Evolutionary conservation across 1,139 yeast species (phyloP).

Genomic region (Torulaspora globosa): DNA sequence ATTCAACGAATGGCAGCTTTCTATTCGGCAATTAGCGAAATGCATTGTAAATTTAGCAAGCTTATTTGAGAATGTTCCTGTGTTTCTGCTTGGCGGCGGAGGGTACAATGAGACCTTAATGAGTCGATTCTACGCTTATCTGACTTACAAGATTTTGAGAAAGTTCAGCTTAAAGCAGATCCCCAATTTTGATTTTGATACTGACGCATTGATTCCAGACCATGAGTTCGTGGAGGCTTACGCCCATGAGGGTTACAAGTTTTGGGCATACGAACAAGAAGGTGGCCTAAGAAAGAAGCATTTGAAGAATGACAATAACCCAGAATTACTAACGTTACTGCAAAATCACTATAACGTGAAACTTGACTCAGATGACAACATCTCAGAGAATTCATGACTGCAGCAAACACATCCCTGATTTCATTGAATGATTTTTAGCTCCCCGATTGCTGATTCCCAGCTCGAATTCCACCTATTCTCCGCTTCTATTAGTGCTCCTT

Average conservation of each 20-base stretch:
- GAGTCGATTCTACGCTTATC: conserved; percentile 61
- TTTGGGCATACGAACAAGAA: conserved; percentile 44
- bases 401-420: background rate
- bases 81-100: conserved; percentile 67
- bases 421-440: conserved; percentile 22
- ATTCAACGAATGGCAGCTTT: conserved; percentile 64
- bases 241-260: conserved; percentile 46
- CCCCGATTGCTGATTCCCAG: conserved; percentile 49
- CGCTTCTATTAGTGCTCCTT: conserved; percentile 72
- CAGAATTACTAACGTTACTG: conserved; percentile 5
- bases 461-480: conserved; percentile 66
- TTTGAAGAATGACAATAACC: conserved; percentile 26
- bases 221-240: conserved; percentile 47
- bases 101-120: conserved; percentile 65
- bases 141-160: conserved; percentile 43
- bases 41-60: conserved; percentile 40
- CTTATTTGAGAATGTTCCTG: conserved; percentile 35
- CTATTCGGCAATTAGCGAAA: conserved; percentile 48
- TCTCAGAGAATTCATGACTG: background rate
- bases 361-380: background rate
- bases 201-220: conserved; percentile 50
- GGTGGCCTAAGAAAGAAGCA: conserved; percentile 21
- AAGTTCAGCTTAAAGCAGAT: conserved; percentile 2
- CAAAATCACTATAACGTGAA: conserved; percentile 8
- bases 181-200: background rate